Percentiles rank a stretch among this genome's conserved stretches.
Evolutionary conservation across 768 basidiomycete genomes (phyloP).

Genomic region (Trametes cinnabarina): DNA sequence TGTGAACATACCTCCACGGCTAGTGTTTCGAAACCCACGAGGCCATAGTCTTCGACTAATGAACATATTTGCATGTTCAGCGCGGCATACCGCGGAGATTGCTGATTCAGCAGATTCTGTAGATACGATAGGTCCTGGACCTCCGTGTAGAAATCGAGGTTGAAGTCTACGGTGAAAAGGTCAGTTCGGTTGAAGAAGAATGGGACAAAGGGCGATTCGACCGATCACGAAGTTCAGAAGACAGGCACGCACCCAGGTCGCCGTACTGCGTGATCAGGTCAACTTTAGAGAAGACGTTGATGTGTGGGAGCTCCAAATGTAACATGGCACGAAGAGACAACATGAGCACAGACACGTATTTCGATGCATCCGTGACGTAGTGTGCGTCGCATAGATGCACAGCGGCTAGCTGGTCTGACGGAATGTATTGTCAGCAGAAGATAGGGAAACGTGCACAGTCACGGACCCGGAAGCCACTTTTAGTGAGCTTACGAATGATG

Average conservation of each 20-base stretch:
- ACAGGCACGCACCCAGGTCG: conserved; percentile 68
- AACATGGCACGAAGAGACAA: conserved; percentile 95
- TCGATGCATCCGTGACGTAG: conserved; percentile 93
- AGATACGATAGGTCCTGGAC: conserved; percentile 94
- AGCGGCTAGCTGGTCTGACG: conserved; percentile 68
- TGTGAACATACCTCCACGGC: conserved; percentile 76
- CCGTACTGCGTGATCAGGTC: conserved; percentile 91
- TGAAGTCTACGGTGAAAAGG: conserved; percentile 66
- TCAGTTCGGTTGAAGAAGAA: neutral
- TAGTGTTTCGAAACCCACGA: conserved; percentile 95
- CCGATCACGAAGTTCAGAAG: neutral
- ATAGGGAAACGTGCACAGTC: neutral
- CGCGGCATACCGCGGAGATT: conserved; percentile 67
- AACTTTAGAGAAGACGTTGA: conserved; percentile 96
- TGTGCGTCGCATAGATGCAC: conserved; percentile 97
- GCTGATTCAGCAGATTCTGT: conserved; percentile 63
- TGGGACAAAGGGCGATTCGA: neutral
- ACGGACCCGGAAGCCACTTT: conserved; percentile 83
- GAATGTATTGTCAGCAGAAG: conserved; percentile 10
- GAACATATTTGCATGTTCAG: conserved; percentile 90
- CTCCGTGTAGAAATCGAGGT: conserved; percentile 96
- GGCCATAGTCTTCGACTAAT: conserved; percentile 87
- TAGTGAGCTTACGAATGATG: conserved; percentile 69
- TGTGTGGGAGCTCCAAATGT: conserved; percentile 96
- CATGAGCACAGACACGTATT: conserved; percentile 90